Percentiles rank a stretch among this genome's conserved stretches.
Evolutionary conservation across 2,329 filamentous ascomycete species (phyloP).

Genomic region (Xylariaceae sp.): DNA sequence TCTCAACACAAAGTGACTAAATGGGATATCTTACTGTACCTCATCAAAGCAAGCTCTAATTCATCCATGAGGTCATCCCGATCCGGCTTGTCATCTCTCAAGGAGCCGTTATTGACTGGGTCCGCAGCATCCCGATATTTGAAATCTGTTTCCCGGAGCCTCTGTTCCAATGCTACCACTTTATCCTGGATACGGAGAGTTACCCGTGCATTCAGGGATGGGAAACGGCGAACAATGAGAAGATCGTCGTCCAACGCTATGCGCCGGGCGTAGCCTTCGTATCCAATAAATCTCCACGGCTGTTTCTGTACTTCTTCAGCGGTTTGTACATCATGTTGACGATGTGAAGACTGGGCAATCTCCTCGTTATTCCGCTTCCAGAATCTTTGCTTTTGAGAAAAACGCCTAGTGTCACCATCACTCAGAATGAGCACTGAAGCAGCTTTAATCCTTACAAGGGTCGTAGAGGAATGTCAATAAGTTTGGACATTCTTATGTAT

Average conservation of each 20-base stretch:
- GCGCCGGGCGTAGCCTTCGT: constrained; percentile 24
- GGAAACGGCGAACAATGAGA: constrained; percentile 31
- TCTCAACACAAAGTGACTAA: no score
- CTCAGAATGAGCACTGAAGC: no score
- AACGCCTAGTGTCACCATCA: no score
- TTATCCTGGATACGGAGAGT: constrained; percentile 30
- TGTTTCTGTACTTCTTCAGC: constrained; percentile 1
- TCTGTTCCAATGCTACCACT: constrained; percentile 25
- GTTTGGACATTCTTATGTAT: no score
- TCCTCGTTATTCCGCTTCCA: no score
- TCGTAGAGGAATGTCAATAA: no score
- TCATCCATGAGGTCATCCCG: constrained; percentile 12
- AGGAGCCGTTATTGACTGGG: constrained; percentile 23
- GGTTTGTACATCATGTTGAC: no score
- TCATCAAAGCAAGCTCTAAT: constrained; percentile 10
- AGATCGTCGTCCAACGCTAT: constrained; percentile 28
- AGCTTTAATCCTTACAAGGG: no score
- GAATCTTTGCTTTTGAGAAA: no score
- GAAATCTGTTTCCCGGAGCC: constrained; percentile 23
- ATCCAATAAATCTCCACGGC: constrained; percentile 29
- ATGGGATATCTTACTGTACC: constrained; percentile 20
- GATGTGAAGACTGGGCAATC: no score
- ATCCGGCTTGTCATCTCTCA: constrained; percentile 21
- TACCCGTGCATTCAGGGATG: constrained; percentile 24
- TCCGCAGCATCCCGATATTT: constrained; percentile 7